A percentile compares a stretch with the other conserved stretches of the same genome.
These are phyloP conservation scores for Allium cepa DNA, from an alignment of 106 monocot genomes.

Conservation along the genomic window DNA sequence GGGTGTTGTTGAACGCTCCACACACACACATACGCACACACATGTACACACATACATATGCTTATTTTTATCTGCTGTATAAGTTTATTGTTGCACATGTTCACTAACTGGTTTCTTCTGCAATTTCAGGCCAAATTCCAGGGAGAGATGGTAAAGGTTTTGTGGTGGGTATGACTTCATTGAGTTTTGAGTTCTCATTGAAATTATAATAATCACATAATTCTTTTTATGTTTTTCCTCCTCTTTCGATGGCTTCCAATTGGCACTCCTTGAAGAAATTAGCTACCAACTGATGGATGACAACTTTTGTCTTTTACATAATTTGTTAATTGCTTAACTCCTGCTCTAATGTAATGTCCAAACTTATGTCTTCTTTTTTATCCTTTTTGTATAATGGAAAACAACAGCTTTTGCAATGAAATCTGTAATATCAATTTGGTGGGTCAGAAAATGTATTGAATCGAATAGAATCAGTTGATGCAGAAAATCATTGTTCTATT, in stretches of 20 bases:
- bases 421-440: slow-evolving; percentile 4
- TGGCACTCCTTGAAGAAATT: background rate
- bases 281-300: slow-evolving; percentile 2
- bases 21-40: too few species aligned
- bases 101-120: too few species aligned
- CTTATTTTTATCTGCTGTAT: too few species aligned
- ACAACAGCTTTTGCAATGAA: too few species aligned
- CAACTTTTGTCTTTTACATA: slow-evolving; percentile 5
- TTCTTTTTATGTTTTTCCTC: background rate
- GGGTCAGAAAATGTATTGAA: background rate
- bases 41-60: too few species aligned
- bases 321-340: slow-evolving; percentile 21
- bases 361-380: background rate
- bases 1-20: too few species aligned
- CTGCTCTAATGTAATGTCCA: slow-evolving; percentile 20
- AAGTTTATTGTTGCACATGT: too few species aligned
- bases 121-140: slow-evolving; percentile 33
- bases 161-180: background rate
- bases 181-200: background rate
- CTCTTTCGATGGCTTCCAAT: too few species aligned
- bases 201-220: slow-evolving; percentile 3
- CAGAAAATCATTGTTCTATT: too few species aligned
- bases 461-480: too few species aligned
- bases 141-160: slow-evolving; percentile 44
- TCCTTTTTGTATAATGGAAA: slow-evolving; percentile 1